phyloP scores from a whole-genome alignment of 495 filamentous ascomycete species.

The Parathielavia hyrcaniae region DNA sequence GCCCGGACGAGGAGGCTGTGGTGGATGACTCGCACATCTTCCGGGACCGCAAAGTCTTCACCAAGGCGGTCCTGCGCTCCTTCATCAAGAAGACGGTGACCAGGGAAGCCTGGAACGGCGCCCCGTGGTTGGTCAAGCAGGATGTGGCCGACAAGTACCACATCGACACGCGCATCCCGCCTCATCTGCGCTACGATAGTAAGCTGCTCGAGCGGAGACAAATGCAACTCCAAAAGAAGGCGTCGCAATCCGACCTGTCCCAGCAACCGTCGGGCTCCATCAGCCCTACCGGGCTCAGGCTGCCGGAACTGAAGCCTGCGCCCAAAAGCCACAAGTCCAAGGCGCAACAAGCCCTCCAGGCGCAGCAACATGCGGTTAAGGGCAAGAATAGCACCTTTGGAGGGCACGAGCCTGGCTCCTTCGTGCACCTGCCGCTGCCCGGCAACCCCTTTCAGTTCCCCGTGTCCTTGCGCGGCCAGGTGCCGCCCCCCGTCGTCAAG shows the following conservation, averaged over 20 bases:
- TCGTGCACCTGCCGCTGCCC: constrained; percentile 34
- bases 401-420: constrained; percentile 33
- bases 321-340: constrained; percentile 72
- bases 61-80: constrained; percentile 85
- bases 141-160: constrained; percentile 76
- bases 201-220: constrained; percentile 73
- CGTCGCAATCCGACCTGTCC: constrained; percentile 42
- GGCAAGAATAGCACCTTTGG: constrained; percentile 37
- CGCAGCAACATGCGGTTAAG: constrained; percentile 31
- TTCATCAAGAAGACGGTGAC: constrained; percentile 94
- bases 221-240: constrained; percentile 60
- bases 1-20: constrained; percentile 65
- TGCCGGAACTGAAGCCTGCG: constrained; percentile 75
- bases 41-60: constrained; percentile 88
- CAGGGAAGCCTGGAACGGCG: constrained; percentile 85
- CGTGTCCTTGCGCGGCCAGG: constrained; percentile 35
- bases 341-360: constrained; percentile 31
- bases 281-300: constrained; percentile 41
- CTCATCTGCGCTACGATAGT: constrained; percentile 71
- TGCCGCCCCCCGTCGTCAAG: constrained; percentile 25
- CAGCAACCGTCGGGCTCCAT: constrained; percentile 24
- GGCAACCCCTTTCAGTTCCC: constrained; percentile 43
- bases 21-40: constrained; percentile 76
- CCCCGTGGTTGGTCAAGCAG: constrained; percentile 91
- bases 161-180: constrained; percentile 77